Base-by-base conservation (phyloP, 163 green algal genomes). In the Smithsoniella earleae region DNA sequence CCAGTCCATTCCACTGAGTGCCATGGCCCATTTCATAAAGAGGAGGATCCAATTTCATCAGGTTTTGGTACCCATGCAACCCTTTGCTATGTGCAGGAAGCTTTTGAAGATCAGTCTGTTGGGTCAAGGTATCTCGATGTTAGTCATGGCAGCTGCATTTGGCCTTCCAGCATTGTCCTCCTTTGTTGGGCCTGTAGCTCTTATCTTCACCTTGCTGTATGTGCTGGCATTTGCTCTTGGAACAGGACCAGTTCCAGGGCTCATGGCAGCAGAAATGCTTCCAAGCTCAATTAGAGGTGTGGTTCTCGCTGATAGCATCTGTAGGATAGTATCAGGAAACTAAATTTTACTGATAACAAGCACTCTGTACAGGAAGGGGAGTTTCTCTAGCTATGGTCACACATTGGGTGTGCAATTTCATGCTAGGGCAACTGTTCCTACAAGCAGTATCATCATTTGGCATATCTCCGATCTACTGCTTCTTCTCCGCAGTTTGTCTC, bases 361-460 rank as follows among this genome's bases (percentile, higher is more conserved):
- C n/a, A n/a, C n/a, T n/a, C n/a, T n/a, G 1, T 78, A 54, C 79
- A 92, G 89, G 89, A 40, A 86, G 83, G 13, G 92, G 84, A 0
- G 86, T 96, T 46, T 85, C 89, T 0, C 74, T 89, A 25, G 89
- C 89, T 13, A 90, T 97, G 82, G 84, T 85, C 0, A 86, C 81
- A n/a, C 92, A 98, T 78, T 98, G 92, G 92, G 77, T 97, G 0
- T 94, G 82, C 85, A 98, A 98, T 76, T 95, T 97, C 77, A 77
- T 75, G 2, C 86, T 97, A n/a, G 92, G 92, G 3, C 92, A 97
- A 82, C 84, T 87, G 25, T 97, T 97, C 84, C 87, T 97, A 66
- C 72, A 74, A 2, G 81, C 86, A 1, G 84, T 95, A 6, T 58
- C 74, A 33, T 22, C 36, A 3, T 84, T 91, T 36, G 87, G 88